Evolutionary conservation across 2,329 filamentous ascomycete genomes (phyloP).

Genomic region (Phialophora tarda): DNA sequence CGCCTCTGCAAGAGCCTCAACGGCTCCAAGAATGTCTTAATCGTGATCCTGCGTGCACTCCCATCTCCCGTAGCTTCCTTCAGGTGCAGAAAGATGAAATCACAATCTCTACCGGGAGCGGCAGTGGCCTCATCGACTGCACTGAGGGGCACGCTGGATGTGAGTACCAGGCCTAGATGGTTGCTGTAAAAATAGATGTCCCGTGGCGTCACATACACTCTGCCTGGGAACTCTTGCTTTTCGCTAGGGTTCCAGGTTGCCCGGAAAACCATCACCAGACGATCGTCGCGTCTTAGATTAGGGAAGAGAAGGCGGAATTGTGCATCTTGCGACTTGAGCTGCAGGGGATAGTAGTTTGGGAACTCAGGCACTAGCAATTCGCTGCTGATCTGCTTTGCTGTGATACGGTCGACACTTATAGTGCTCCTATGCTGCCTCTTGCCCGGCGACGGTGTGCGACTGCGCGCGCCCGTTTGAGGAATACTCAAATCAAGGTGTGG

Average conservation of each 20-base stretch:
- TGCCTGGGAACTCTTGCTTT: conserved; percentile 77
- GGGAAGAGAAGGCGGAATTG: conserved; percentile 94
- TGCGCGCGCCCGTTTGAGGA: conserved; percentile 37
- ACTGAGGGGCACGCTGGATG: conserved; percentile 75
- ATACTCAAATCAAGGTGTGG: conserved; percentile 34
- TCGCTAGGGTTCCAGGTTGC: conserved; percentile 84
- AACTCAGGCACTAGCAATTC: conserved; percentile 54
- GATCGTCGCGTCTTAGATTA: conserved; percentile 74
- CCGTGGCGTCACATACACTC: conserved; percentile 84
- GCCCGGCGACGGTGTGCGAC: conserved; percentile 40
- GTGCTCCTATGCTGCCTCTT: conserved; percentile 60
- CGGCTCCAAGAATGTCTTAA: conserved; percentile 93
- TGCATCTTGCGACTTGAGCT: conserved; percentile 83
- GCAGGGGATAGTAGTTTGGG: conserved; percentile 77
- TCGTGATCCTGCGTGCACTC: conserved; percentile 74
- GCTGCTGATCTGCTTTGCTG: conserved; percentile 45
- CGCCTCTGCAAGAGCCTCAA: conserved; percentile 80
- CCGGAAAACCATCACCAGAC: conserved; percentile 87
- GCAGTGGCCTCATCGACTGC: conserved; percentile 87
- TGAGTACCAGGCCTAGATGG: conserved; percentile 86
- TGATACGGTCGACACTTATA: conserved; percentile 59
- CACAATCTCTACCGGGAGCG: conserved; percentile 86
- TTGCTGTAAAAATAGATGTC: conserved; percentile 97
- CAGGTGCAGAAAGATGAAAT: conserved; percentile 86
- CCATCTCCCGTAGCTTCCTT: conserved; percentile 67